Evolutionary conservation across 352 stramenopile genomes (phyloP), one percentile per base, ranked within the genome.

Genomic region (Pseudoperonospora humuli): DNA sequence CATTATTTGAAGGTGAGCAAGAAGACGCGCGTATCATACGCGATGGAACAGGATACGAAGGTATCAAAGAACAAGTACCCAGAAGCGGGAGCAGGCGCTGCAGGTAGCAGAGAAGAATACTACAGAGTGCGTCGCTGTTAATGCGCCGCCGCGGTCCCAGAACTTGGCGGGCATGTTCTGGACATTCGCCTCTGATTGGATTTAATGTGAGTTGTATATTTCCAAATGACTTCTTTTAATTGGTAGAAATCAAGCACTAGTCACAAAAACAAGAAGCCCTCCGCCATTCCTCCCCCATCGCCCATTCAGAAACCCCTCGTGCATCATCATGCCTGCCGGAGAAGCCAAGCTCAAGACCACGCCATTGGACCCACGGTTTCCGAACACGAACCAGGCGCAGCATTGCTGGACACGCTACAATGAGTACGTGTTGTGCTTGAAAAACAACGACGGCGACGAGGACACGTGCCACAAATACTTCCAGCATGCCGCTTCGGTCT

Each of bases 401-500:
- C 78, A 91, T 60, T 91, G 78, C 72, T 91, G 78, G 85, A 94
- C 82, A 47, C 75, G 83, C 36, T 98, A 98, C 88, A 98, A 98
- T 64, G 93, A 98, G 75, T 98, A 89, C 74, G 80, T 97, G 24
- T 62, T 98, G 35, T 98, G 95, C 74, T 54, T 97, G 39, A 97
- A 98, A 75, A 90, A 92, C 58, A 97, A 93, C 48, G 83, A 93
- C 45, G 82, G 79, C 32, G 93, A 97, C 54, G 91, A 97, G 52
- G 89, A 97, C 52, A 72, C 85, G 39, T 93, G 82, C 73, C 80
- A 90, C 64, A 79, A 75, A 62, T 75, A 80, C 61, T 75, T 67
- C 58, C 70, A 86, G 57, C 70, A 73, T 53, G 77, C 82, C 7
- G 31, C 62, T 18, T 86, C 73, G 50, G 51, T 93, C 44, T 93